Evolutionary conservation across 352 stramenopile species (phyloP).

Genomic region (Phytopythium mirpurense): DNA sequence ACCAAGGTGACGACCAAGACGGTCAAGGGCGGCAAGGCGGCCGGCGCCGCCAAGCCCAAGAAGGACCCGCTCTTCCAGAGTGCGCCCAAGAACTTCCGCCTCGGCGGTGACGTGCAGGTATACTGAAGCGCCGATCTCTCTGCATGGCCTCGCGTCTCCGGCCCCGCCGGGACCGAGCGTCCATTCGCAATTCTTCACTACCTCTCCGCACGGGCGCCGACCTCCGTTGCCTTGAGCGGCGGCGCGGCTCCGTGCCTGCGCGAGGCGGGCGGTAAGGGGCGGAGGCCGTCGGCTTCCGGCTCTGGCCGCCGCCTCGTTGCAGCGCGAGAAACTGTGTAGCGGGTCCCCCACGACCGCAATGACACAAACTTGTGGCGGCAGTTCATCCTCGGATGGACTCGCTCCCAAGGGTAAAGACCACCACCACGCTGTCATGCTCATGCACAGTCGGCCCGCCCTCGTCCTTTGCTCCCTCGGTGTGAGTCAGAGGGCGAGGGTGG

Average conservation of each 20-base stretch:
- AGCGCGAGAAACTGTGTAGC: constrained; percentile 54
- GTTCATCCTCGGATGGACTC: constrained; percentile 32
- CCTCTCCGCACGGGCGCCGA: not conserved
- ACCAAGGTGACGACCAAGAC: constrained; percentile 58
- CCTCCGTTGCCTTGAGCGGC: not conserved
- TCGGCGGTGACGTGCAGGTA: constrained; percentile 96
- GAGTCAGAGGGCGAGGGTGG: constrained; percentile 1
- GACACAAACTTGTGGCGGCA: constrained; percentile 89
- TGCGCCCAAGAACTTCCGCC: constrained; percentile 92
- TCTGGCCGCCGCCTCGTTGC: constrained; percentile 9
- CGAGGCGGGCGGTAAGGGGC: not conserved
- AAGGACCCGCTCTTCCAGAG: constrained; percentile 94
- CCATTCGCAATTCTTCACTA: constrained; percentile 2
- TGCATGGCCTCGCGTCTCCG: not conserved
- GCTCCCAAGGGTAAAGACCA: constrained; percentile 73
- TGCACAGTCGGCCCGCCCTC: constrained; percentile 17
- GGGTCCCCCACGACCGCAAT: constrained; percentile 89
- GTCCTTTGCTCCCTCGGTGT: not conserved
- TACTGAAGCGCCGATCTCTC: constrained; percentile 25
- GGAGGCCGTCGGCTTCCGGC: not conserved
- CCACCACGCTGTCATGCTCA: constrained; percentile 22
- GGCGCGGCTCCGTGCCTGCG: not conserved
- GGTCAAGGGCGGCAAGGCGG: constrained; percentile 56
- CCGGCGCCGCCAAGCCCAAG: constrained; percentile 66
- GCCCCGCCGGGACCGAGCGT: not conserved